Percentiles rank a stretch among this genome's conserved stretches.
Evolutionary conservation across 73 alveolate genomes (phyloP).

Genomic region (Blepharisma stoltei): DNA sequence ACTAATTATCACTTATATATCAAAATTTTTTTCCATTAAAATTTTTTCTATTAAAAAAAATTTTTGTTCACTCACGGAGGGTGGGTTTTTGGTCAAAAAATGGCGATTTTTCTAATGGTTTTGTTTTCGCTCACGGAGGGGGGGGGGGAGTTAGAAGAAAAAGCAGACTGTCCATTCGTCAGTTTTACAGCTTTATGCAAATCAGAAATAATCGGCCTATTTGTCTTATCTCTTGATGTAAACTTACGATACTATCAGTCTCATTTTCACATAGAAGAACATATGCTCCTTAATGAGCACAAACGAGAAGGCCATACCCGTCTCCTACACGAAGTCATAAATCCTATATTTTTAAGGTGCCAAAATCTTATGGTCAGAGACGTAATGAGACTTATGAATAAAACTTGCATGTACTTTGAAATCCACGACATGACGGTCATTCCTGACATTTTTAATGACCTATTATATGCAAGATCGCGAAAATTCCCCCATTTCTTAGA

Average conservation of each 20-base stretch:
- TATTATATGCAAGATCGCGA: slow-evolving; percentile 88
- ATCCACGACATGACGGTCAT: slow-evolving; percentile 82
- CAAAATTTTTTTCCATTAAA: too few species aligned
- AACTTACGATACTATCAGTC: slow-evolving; percentile 86
- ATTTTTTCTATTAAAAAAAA: too few species aligned
- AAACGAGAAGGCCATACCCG: slow-evolving; percentile 91
- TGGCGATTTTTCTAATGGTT: too few species aligned
- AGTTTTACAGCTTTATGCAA: slow-evolving; percentile 77
- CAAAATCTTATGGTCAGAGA: slow-evolving; percentile 91
- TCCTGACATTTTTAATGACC: slow-evolving; percentile 92
- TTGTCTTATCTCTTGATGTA: slow-evolving; percentile 85
- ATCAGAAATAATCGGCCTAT: slow-evolving; percentile 85
- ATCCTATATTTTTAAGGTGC: slow-evolving; percentile 83
- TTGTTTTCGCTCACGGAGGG: too few species aligned
- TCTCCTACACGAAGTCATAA: slow-evolving; percentile 79
- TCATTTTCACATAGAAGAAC: slow-evolving; percentile 93
- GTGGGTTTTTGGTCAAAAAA: too few species aligned
- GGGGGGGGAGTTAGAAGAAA: too few species aligned
- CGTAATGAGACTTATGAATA: slow-evolving; percentile 83
- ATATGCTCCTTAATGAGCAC: slow-evolving; percentile 83
- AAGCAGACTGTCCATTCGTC: slow-evolving; percentile 62
- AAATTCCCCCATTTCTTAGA: slow-evolving; percentile 96
- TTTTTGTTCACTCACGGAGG: too few species aligned
- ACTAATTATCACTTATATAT: too few species aligned
- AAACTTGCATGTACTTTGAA: slow-evolving; percentile 93